Conservation (phyloP, 2,329 filamentous ascomycete genomes). For the Westerdykella sp. region DNA sequence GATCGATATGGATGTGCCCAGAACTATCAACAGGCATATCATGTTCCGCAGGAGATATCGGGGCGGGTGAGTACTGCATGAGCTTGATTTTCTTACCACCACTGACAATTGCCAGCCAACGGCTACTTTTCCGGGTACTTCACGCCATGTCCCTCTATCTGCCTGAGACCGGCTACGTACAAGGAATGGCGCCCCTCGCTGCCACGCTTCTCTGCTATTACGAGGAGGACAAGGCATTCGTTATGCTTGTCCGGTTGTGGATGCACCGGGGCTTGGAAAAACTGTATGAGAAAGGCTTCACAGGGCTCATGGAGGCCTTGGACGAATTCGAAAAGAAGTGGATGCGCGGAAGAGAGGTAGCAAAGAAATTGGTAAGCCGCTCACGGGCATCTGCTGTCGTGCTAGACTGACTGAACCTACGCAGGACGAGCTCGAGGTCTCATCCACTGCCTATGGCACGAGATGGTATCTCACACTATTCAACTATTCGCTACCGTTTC, state of each 20-base stretch:
- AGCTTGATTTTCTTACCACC: neutral
- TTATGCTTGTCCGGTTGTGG: constrained; percentile 97
- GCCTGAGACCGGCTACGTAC: constrained; percentile 87
- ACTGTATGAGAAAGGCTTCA: constrained; percentile 78
- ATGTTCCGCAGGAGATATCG: constrained; percentile 93
- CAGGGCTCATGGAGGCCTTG: constrained; percentile 77
- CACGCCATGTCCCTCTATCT: constrained; percentile 90
- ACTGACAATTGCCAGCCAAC: constrained; percentile 48
- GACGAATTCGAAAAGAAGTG: constrained; percentile 79
- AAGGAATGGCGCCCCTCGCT: constrained; percentile 92
- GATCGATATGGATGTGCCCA: constrained; percentile 93
- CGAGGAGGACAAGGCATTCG: constrained; percentile 87
- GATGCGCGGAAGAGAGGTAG: constrained; percentile 73
- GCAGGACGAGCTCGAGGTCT: constrained; percentile 70
- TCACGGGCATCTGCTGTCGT: constrained; percentile 1
- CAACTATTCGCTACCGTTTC: constrained; percentile 92
- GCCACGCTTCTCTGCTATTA: constrained; percentile 94
- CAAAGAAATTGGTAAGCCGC: constrained; percentile 64
- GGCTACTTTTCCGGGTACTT: constrained; percentile 84
- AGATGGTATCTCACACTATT: constrained; percentile 97
- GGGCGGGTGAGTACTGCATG: constrained; percentile 52
- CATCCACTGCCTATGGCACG: constrained; percentile 88
- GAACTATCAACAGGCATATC: constrained; percentile 91
- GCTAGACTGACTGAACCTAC: constrained; percentile 6
- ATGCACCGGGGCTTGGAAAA: constrained; percentile 77